Percentiles rank a stretch among this genome's conserved stretches.
These are phyloP conservation scores for Aurifilum marmelostoma DNA, from an alignment of 2,329 filamentous ascomycete genomes.

Conservation along the genomic window DNA sequence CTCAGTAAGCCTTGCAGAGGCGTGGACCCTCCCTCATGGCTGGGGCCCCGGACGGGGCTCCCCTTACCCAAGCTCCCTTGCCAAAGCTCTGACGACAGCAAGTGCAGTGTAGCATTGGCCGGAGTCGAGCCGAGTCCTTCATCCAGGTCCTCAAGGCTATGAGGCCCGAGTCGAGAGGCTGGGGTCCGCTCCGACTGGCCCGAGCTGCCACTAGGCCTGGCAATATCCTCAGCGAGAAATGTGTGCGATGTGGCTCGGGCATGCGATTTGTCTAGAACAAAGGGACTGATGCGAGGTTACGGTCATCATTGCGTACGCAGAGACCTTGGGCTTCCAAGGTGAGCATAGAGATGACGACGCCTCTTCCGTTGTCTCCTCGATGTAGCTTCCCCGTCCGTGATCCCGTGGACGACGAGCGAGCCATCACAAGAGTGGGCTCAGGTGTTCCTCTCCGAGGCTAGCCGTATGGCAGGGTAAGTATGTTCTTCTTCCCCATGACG, in stretches of 20 bases:
- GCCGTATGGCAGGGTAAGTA: background rate
- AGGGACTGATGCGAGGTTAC: background rate
- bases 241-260: background rate
- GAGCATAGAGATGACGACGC: constrained; percentile 6
- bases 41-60: background rate
- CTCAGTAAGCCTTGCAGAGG: background rate
- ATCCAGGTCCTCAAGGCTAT: background rate
- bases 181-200: background rate
- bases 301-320: background rate
- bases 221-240: background rate
- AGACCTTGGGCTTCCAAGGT: background rate
- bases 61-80: background rate
- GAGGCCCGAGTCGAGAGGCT: background rate
- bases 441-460: background rate
- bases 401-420: background rate
- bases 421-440: background rate
- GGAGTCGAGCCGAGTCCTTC: constrained; percentile 1
- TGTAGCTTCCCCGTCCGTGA: background rate
- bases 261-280: background rate
- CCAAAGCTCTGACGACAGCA: background rate
- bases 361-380: background rate
- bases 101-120: constrained; percentile 10
- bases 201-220: background rate
- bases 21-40: background rate
- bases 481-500: background rate